Evolutionary conservation across 1,284 basidiomycete genomes (phyloP), one percentile per base, ranked within the genome.

Genomic region (Microbotryum intermedium): DNA sequence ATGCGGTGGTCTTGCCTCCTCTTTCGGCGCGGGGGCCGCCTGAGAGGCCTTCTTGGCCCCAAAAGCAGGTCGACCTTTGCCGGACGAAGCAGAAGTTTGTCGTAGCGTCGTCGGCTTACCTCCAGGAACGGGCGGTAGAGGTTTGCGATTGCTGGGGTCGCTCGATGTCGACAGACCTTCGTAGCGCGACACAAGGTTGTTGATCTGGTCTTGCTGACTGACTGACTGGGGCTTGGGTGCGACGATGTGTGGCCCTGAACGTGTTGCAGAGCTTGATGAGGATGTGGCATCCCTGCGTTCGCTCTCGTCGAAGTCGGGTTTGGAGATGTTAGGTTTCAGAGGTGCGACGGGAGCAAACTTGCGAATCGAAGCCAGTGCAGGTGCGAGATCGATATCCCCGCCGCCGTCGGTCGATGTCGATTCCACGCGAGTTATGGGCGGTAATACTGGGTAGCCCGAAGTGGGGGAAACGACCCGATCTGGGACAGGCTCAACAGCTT

Each of bases 141-240:
- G 34, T 7, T 59, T n/a, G 5, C 47, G 53, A 2, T 50, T 45
- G n/a, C 50, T 50, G 6, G 43, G n/a, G 28, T 39, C 47, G 39
- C 30, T 55, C 6, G 51, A 55, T 26, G 53, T 50, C 3, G 48
- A 61, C 47, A 55, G 30, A 2, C 56, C 53, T 13, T 70, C 69
- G 56, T 68, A 72, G 16, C 66, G 66, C 7, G 68, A 68, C n/a
- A 71, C 70, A 42, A 71, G 64, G 13, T 55, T 60, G 39, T 54
- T 53, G 50, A 71, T 66, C 6, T 51, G 62, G 2, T 55, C 65
- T 44, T 57, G 58, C 28, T 53, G 59, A 2, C 58, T 48, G 4
- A 44, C 20, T 1, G 49, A 21, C 10, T 52, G 52, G 1, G 66
- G 62, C 43, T 58, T 67, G 9, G 65, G 65, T 6, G 59, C 46